Conservation (phyloP, 371 early-diverging fungal genomes). For the Conidiobolus incongruus region DNA sequence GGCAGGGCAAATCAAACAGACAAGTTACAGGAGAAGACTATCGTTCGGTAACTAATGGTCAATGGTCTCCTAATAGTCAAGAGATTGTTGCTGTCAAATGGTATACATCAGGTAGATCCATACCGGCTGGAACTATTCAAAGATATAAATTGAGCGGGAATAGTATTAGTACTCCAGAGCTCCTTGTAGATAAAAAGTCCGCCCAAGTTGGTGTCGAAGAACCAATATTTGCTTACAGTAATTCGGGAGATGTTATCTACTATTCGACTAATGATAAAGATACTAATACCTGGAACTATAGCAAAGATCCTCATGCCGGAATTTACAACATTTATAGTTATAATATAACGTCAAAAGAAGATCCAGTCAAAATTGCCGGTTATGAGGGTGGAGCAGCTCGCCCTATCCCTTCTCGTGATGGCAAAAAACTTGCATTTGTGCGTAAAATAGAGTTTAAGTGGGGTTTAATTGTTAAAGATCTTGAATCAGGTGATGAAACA, state of each 20-base stretch:
- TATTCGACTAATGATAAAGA: neutral
- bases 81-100: neutral
- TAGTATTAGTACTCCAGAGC: too few relatives aligned
- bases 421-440: too few relatives aligned
- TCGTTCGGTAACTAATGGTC: neutral
- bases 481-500: neutral
- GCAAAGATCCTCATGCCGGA: neutral
- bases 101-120: neutral
- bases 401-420: neutral
- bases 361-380: neutral
- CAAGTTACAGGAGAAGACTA: neutral
- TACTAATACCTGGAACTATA: neutral
- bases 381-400: neutral
- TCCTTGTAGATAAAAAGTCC: too few relatives aligned
- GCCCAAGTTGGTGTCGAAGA: slow-evolving; percentile 1
- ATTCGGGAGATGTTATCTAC: neutral
- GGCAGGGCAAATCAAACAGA: neutral
- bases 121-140: neutral
- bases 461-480: neutral
- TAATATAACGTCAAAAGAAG: neutral
- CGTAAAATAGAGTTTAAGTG: neutral
- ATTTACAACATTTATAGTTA: neutral
- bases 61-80: neutral
- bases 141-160: neutral
- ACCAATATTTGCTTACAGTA: neutral